Percentiles rank a stretch among this genome's conserved stretches.
Conservation (phyloP, 208 protist species). For the Phytomonas francai region DNA sequence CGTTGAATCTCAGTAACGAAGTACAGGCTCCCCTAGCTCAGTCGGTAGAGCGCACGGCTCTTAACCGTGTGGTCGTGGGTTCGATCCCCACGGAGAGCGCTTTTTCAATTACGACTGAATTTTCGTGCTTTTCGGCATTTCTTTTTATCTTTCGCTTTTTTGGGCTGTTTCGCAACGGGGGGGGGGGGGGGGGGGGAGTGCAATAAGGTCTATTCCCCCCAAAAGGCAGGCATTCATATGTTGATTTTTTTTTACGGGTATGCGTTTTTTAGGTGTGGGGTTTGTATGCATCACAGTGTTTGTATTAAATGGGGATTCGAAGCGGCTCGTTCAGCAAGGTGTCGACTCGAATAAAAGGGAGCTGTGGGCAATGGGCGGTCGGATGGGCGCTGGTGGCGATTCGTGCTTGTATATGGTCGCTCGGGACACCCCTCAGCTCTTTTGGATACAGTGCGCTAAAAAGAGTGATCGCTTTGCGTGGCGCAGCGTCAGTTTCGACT, state of each 20-base stretch:
- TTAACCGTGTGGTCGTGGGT: conserved; percentile 97
- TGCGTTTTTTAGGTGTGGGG: not conserved
- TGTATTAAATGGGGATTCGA: not conserved
- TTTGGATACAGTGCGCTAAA: conserved; percentile 35
- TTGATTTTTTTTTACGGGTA: not conserved
- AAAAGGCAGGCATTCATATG: no score
- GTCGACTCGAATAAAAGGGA: conserved; percentile 42
- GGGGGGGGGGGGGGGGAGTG: not conserved
- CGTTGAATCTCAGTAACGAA: no score
- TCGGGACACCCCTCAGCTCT: conserved; percentile 12
- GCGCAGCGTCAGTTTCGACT: not conserved
- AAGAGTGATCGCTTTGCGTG: conserved; percentile 17
- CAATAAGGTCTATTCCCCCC: not conserved
- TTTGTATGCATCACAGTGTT: not conserved
- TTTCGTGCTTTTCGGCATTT: not conserved
- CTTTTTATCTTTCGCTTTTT: no score
- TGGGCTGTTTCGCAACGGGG: no score
- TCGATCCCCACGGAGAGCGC: conserved; percentile 89
- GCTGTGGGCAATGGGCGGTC: conserved; percentile 16
- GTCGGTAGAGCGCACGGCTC: conserved; percentile 96
- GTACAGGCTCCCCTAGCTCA: conserved; percentile 91
- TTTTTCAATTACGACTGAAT: conserved; percentile 15
- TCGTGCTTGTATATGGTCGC: conserved; percentile 18
- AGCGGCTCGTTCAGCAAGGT: conserved; percentile 25
- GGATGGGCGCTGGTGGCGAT: conserved; percentile 14